Conservation (phyloP, 768 basidiomycete species). For the Amanita muscaria region DNA sequence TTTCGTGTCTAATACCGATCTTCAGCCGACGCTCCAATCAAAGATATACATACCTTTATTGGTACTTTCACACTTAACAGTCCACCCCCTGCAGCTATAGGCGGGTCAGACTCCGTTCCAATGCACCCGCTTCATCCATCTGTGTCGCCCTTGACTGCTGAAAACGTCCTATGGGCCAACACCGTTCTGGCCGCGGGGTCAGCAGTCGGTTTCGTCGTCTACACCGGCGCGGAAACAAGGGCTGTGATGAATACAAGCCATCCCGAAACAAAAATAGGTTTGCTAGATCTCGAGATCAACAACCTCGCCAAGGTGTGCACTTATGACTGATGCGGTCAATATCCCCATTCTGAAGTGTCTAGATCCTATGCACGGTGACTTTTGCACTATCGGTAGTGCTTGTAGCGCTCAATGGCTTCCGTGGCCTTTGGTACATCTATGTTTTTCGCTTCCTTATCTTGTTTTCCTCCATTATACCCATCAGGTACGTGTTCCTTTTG, state of each 20-base stretch:
- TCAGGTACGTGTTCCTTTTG: conserved; percentile 62
- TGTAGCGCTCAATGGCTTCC: conserved; percentile 93
- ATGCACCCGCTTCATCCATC: conserved; percentile 37
- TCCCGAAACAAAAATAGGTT: conserved; percentile 88
- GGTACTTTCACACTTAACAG: conserved; percentile 81
- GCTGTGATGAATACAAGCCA: conserved; percentile 99
- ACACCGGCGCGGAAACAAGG: conserved; percentile 90
- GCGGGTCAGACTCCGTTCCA: conserved; percentile 25
- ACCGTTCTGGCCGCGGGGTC: conserved; percentile 94
- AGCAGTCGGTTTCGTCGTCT: conserved; percentile 87
- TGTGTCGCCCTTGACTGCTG: conserved; percentile 83
- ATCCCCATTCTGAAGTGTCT: neutral
- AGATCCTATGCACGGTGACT: conserved; percentile 94
- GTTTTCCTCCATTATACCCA: conserved; percentile 98
- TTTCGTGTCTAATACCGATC: neutral
- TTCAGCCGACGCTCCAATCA: conserved; percentile 86
- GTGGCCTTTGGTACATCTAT: conserved; percentile 93
- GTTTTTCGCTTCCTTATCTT: conserved; percentile 95
- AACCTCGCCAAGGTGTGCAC: conserved; percentile 85
- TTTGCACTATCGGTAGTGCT: conserved; percentile 86
- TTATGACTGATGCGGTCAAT: neutral
- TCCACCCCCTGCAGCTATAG: conserved; percentile 24
- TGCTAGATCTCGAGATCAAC: conserved; percentile 92
- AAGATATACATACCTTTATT: conserved; percentile 93
- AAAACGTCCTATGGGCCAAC: conserved; percentile 95